These are phyloP conservation scores for Cairneyella variabilis DNA, from an alignment of 495 filamentous ascomycete genomes.

Conservation along the genomic window DNA sequence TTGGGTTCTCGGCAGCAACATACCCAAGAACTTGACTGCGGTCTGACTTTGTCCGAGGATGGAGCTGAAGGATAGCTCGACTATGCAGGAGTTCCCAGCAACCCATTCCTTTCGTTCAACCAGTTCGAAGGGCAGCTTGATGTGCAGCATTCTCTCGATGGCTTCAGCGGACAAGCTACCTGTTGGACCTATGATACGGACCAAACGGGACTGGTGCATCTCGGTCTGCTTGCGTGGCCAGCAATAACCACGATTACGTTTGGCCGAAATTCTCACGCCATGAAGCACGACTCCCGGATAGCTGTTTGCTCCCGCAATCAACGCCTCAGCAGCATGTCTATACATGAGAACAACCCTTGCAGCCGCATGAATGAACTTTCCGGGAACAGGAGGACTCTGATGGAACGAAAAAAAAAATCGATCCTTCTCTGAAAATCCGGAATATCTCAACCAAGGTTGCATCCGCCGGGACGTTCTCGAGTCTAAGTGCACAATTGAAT, in stretches of 20 bases:
- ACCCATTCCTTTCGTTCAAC: not conserved
- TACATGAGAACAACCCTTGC: not conserved
- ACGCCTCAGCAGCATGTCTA: not conserved
- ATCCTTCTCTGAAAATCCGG: not conserved
- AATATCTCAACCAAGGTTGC: not conserved
- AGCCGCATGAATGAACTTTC: not conserved
- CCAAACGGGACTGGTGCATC: not conserved
- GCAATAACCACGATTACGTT: not conserved
- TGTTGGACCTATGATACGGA: not conserved
- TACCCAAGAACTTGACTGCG: not conserved
- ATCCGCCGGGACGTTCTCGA: not conserved
- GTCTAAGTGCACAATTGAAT: not conserved
- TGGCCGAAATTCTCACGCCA: not conserved
- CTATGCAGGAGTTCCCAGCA: not conserved
- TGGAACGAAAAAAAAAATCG: not conserved
- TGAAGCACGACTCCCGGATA: no score
- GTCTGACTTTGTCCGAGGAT: conserved; percentile 3
- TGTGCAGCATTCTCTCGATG: not conserved
- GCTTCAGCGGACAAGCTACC: not conserved
- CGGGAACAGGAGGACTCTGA: not conserved
- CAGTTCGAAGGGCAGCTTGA: not conserved
- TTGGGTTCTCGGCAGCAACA: not conserved
- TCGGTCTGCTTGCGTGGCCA: not conserved
- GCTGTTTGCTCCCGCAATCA: not conserved
- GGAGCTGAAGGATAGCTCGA: not conserved